Evolutionary conservation across 1,284 basidiomycete species (phyloP), one percentile per base, ranked within the genome.

Genomic region (Tremellales sp.): DNA sequence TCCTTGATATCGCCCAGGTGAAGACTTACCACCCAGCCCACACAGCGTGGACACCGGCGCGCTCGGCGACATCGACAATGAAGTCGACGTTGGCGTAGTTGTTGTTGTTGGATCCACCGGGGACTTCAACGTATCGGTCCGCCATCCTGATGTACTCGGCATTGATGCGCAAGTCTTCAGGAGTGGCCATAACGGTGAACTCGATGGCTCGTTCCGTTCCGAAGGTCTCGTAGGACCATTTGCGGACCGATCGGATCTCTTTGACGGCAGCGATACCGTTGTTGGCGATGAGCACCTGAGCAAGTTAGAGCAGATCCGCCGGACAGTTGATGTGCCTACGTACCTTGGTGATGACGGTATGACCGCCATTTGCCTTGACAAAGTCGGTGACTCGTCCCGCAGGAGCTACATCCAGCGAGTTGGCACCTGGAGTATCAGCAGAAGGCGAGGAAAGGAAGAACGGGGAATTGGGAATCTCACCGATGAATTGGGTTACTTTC

Each of bases 81-180:
- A 97, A 86, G 72, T 99, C 96, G 64, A 99, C 96, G 72, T 99
- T 99, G 64, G 96, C 96, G 72, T 98, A 98, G 77, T 99, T 99
- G 82, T 99, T 96, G 81, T 98, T 98, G 76, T 99, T 99, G 43
- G 86, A 83, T 54, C 96, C 96, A 60, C 96, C 96, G 22, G 96
- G 94, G 6, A 99, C 96, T 76, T 98, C 96, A 64, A 99, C 88
- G 72, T 96, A 98, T 67, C 93, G 86, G 75, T 99, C 96, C 29
- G 96, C 96, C 96, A 99, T 98, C 61, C 96, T 88, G 74, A 99
- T 98, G 77, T 98, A 99, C 73, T 99, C 96, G 37, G 96, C 96
- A 69, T 99, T 99, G 75, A 97, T 92, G 70, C 62, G 64, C 56
- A 97, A 79, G 78, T 99, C 96, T 73, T 99, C 96, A 25, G 96